A percentile compares a stretch with the other conserved stretches of the same genome.
Evolutionary conservation across 208 protist genomes (phyloP).

Genomic region (Porcisia hertigi): DNA sequence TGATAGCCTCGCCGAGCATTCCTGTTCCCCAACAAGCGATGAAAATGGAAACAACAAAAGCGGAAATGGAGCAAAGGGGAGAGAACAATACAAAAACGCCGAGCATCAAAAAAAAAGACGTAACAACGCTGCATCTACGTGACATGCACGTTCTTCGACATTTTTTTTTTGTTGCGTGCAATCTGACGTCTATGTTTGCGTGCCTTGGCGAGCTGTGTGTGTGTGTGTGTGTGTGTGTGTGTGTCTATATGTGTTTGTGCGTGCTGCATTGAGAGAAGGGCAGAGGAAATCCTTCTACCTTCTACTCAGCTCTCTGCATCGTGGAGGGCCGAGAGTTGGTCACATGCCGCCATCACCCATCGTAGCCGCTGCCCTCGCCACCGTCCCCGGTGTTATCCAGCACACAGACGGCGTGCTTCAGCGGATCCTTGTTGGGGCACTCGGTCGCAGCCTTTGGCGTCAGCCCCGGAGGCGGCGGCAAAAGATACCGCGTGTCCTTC

Average conservation of each 20-base stretch:
- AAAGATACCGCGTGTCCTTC: constrained; percentile 59
- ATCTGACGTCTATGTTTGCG: too few relatives aligned
- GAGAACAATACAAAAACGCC: not conserved
- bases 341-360: constrained; percentile 9
- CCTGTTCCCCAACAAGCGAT: not conserved
- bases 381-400: constrained; percentile 24
- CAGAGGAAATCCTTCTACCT: not conserved
- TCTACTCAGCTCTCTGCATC: not conserved
- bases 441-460: not conserved
- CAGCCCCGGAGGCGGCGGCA: constrained; percentile 3
- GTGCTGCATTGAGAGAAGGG: not conserved
- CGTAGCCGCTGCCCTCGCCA: constrained; percentile 12
- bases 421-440: constrained; percentile 12
- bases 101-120: constrained; percentile 11
- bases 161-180: not conserved
- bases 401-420: constrained; percentile 22
- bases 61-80: not conserved
- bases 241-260: not conserved
- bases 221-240: not conserved
- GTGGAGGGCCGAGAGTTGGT: not conserved
- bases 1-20: not conserved
- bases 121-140: not conserved
- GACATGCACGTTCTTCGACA: not conserved
- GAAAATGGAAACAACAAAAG: not conserved
- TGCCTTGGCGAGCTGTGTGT: not conserved